Base-by-base conservation (phyloP, 148 eudicot genomes). In the Nyssa sinensis region DNA sequence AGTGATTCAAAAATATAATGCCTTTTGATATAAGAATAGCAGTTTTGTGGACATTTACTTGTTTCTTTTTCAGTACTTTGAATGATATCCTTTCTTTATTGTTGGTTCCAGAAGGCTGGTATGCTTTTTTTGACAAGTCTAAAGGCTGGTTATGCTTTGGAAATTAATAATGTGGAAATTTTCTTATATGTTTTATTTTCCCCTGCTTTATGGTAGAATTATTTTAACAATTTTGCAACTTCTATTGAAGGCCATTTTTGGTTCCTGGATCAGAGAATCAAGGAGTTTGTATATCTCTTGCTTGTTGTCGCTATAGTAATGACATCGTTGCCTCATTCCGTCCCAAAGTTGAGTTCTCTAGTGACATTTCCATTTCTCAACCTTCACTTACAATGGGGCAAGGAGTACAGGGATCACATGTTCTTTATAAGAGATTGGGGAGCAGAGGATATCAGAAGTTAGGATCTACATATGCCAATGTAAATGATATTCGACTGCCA, bases 231-330 rank as follows among this genome's bases (percentile, higher is more conserved):
- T 66, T 75, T 59, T 12, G 35, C 12, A 11, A 29, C 70, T 60
- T 69, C 64, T 33, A 9, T 27, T 34, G 76, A 30, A 92, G 97
- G 88, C 89, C 93, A 10, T 73, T 53, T 64, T 74, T 92, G 57
- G 58, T 94, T 63, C 79, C 92, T 53, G 96, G 78, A 79, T 83
- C 92, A 41, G 86, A 79, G 21, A 86, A 87, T 73, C 91, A 81
- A 80, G 98, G 97, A 82, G 90, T 92, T 80, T 95, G 98, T 80
- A 84, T 95, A 82, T 90, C 96, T 51, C 87, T 88, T 74, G 98
- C 98, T 71, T 86, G 80, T 76, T 77, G 88, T 78, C 83, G 82
- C 16, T 59, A 63, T 51, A 79, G 77, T 78, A 85, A 84, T 49
- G 60, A 95, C 60, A 81, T 90, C 23, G 91, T 91, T 70, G 90